Base-by-base conservation (phyloP, 2,329 filamentous ascomycete genomes). In the Fusarium sp. region DNA sequence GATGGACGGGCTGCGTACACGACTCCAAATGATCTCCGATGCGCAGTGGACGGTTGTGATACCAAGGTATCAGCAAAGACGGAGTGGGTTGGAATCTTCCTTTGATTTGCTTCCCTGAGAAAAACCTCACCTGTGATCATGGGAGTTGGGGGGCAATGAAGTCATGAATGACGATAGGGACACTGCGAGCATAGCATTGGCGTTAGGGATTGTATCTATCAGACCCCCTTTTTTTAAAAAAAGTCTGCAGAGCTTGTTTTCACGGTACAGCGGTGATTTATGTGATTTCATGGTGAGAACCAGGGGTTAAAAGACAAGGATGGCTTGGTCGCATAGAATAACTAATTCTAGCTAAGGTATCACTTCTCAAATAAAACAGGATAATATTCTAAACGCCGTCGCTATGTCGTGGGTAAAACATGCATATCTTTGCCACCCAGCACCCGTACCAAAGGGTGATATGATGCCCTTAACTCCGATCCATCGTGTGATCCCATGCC, bases 11-110 rank as follows among this genome's bases (percentile, higher is more conserved):
- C 74, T 13, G 75, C 77, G 10, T 78, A 47, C 20, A 50, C 27
- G 29, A 56, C 73, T 15, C 50, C 70, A 5, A 75, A 59, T 47
- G 81, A 88, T 60, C 71, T 87, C 4, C 73, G 84, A 7, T 92
- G 90, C 72, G 86, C 86, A 0, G 89, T 91, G 0, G 87, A 89
- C 0, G 85, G 81, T 38, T 92, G 90, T 77, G 77, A 83, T 3
- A 83, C 84, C 3, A 89, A 89, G 38, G 86, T 90, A 6, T 81
- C 81, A 20, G 75, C 77, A 22, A 91, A 91, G 78, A 79, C 81
- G 5, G 85, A 87, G 50, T 92, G 90, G 90, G 85, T 91, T 20
- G 90, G 90, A 15, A 85, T 91, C 41, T 91, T 87, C 77, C 78
- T 89, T 49, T 89, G 74, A 82, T 46, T n/a, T 35, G 49, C 29